These are phyloP conservation scores for Populus hybrid DNA, from an alignment of 441 rosid species.

Conservation along the genomic window DNA sequence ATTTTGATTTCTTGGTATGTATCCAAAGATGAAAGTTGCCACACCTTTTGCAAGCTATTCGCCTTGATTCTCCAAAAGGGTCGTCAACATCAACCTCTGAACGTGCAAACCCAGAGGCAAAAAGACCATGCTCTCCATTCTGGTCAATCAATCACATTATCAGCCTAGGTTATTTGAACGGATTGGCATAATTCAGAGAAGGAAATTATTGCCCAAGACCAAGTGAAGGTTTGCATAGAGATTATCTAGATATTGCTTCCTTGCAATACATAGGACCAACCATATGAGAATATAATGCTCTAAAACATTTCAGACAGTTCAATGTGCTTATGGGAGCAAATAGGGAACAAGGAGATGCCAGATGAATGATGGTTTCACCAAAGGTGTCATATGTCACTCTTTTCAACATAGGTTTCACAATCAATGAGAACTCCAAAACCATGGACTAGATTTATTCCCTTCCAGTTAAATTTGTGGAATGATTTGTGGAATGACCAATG, in stretches of 20 bases:
- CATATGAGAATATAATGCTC: neutral
- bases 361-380: neutral
- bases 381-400: neutral
- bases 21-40: conserved; percentile 74
- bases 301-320: neutral
- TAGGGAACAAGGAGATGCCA: neutral
- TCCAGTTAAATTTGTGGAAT: neutral
- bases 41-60: conserved; percentile 87
- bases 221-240: neutral
- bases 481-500: neutral
- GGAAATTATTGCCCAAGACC: neutral
- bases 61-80: conserved; percentile 67
- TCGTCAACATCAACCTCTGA: conserved; percentile 63
- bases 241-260: neutral
- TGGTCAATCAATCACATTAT: conserved; percentile 30
- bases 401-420: neutral
- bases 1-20: conserved; percentile 67
- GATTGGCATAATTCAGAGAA: neutral
- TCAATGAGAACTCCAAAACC: neutral
- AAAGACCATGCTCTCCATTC: conserved; percentile 57
- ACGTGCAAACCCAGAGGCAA: conserved; percentile 57
- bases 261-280: neutral
- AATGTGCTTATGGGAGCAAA: neutral
- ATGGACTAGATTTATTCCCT: neutral
- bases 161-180: conserved; percentile 19